Percentiles rank a stretch among this genome's conserved stretches.
These are phyloP conservation scores for Umbilicus rupestris DNA, from an alignment of 164 flowering plant species.

Conservation along the genomic window DNA sequence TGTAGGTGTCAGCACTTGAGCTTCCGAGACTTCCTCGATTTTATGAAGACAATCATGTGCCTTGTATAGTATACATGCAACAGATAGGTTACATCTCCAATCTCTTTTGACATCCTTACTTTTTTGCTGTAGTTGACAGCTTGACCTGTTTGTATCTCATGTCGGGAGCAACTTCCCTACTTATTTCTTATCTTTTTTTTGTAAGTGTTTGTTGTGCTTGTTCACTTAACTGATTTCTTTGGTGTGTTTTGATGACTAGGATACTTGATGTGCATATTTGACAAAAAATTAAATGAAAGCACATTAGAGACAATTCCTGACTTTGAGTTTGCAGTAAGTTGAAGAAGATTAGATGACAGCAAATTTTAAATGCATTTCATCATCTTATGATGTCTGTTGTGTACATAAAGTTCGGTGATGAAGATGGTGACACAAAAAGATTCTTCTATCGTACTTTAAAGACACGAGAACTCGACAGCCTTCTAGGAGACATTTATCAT, in stretches of 20 bases:
- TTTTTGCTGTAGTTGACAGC: neutral
- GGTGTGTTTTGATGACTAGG: slow-evolving; percentile 29
- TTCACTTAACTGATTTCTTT: neutral
- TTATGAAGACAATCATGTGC: slow-evolving; percentile 32
- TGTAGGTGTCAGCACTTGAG: slow-evolving; percentile 72
- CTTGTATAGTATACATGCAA: slow-evolving; percentile 65
- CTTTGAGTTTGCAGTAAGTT: slow-evolving; percentile 77
- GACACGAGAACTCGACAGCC: slow-evolving; percentile 80
- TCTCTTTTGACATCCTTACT: neutral
- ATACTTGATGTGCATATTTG: slow-evolving; percentile 76
- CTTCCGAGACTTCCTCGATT: slow-evolving; percentile 51
- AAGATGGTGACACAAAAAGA: slow-evolving; percentile 49
- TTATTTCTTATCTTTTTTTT: neutral
- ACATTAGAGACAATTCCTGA: slow-evolving; percentile 48
- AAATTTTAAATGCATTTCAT: neutral
- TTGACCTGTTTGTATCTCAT: neutral
- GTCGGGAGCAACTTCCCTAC: neutral
- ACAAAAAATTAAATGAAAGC: slow-evolving; percentile 52
- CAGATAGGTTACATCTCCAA: slow-evolving; percentile 62
- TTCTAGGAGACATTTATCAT: slow-evolving; percentile 89
- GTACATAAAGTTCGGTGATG: slow-evolving; percentile 59
- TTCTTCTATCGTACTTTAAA: slow-evolving; percentile 75
- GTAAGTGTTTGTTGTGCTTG: neutral
- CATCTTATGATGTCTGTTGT: slow-evolving; percentile 8
- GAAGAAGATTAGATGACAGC: neutral